Evolutionary conservation across 257 asterid genomes (phyloP).

Genomic region (Nicotiana tabacum): DNA sequence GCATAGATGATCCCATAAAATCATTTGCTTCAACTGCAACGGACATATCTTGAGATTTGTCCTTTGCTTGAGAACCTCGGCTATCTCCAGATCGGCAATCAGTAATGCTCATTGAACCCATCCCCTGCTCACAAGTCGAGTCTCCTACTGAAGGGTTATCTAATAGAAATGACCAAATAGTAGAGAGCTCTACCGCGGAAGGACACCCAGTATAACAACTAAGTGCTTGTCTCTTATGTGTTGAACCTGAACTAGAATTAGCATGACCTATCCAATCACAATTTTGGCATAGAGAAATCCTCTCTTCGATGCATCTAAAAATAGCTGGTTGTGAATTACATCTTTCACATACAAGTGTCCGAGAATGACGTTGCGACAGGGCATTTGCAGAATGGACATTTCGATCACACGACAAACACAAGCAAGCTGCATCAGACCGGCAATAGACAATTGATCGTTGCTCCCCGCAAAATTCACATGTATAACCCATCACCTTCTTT

Average conservation of each 20-base stretch:
- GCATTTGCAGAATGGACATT: constrained; percentile 87
- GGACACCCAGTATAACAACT: constrained; percentile 82
- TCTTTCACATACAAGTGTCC: constrained; percentile 83
- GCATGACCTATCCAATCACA: constrained; percentile 78
- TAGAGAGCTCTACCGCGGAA: constrained; percentile 70
- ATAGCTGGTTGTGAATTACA: constrained; percentile 70
- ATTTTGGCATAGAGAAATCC: constrained; percentile 63
- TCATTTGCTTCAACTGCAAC: constrained; percentile 19
- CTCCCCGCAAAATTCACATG: constrained; percentile 81
- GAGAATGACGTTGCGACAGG: constrained; percentile 72
- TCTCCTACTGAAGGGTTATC: constrained; percentile 43
- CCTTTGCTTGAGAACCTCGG: constrained; percentile 28
- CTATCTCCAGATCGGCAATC: constrained; percentile 26
- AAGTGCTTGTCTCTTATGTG: constrained; percentile 61
- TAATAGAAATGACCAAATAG: constrained; percentile 61
- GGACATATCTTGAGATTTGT: constrained; percentile 24
- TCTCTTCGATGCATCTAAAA: constrained; percentile 63
- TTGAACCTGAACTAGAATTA: constrained; percentile 31
- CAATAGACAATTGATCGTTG: constrained; percentile 70
- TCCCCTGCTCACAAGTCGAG: constrained; percentile 51
- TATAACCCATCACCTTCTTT: constrained; percentile 50
- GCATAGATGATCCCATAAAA: constrained; percentile 34
- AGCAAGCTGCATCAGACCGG: constrained; percentile 76
- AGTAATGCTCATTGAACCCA: constrained; percentile 47
- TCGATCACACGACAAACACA: constrained; percentile 86